These are phyloP conservation scores for Ophiosphaerella herpotricha DNA, from an alignment of 2,329 filamentous ascomycete genomes.

Conservation along the genomic window DNA sequence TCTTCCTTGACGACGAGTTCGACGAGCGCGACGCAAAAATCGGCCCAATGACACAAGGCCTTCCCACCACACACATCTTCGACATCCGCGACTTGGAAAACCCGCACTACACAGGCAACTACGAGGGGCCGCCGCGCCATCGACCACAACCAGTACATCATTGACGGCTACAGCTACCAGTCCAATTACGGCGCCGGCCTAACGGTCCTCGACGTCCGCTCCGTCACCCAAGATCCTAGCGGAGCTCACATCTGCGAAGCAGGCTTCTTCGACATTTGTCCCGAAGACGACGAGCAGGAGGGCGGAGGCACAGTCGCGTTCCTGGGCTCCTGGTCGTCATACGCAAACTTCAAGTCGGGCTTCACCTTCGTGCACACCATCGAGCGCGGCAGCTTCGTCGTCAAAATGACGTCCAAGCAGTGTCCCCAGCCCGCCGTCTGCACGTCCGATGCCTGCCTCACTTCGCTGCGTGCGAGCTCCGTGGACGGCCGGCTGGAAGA, in stretches of 20 bases:
- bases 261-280: conserved; percentile 49
- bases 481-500: conserved; percentile 22
- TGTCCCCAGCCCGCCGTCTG: conserved; percentile 28
- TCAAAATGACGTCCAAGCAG: conserved; percentile 34
- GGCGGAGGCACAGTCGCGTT: conserved; percentile 45
- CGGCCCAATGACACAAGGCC: conserved; percentile 34
- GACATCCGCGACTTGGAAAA: conserved; percentile 37
- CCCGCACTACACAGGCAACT: conserved; percentile 46
- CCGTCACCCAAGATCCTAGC: conserved; percentile 43
- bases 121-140: conserved; percentile 42
- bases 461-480: conserved; percentile 24
- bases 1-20: conserved; percentile 40
- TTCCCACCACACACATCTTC: conserved; percentile 39
- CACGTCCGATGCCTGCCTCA: conserved; percentile 21
- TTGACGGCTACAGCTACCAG: conserved; percentile 45
- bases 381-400: conserved; percentile 40
- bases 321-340: conserved; percentile 48
- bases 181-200: conserved; percentile 48
- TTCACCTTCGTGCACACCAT: conserved; percentile 45
- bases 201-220: conserved; percentile 43
- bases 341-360: conserved; percentile 40
- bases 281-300: conserved; percentile 45
- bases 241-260: conserved; percentile 46
- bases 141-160: conserved; percentile 53
- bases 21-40: conserved; percentile 35